phyloP scores from a whole-genome alignment of 2,329 filamentous ascomycete species.

The Diaporthe eres region DNA sequence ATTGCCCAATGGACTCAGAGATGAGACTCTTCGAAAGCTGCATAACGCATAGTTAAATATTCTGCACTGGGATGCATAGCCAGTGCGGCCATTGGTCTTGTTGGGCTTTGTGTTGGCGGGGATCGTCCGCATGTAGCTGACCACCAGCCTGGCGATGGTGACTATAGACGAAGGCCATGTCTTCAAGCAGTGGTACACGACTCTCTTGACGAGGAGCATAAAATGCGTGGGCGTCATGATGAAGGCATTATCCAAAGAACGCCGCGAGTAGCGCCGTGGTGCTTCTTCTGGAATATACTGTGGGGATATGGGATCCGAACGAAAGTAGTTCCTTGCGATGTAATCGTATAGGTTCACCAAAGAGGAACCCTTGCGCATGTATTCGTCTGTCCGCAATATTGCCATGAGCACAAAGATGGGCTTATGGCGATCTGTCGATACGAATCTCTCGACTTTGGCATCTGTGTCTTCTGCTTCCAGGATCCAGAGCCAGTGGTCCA shows the following conservation, averaged over 20 bases:
- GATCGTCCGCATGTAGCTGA: conserved; percentile 46
- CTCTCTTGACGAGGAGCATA: conserved; percentile 45
- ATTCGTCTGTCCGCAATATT: conserved; percentile 53
- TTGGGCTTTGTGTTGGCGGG: conserved; percentile 1
- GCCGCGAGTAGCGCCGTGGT: conserved; percentile 42
- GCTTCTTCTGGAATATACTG: conserved; percentile 39
- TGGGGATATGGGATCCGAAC: conserved; percentile 36
- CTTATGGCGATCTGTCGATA: conserved; percentile 51
- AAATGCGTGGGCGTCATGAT: conserved; percentile 48
- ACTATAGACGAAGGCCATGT: conserved; percentile 51
- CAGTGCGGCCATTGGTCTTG: conserved; percentile 40
- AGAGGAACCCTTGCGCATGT: conserved; percentile 49
- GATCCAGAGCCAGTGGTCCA: conserved; percentile 60
- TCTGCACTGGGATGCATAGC: conserved; percentile 50
- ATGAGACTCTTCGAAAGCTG: conserved; percentile 54
- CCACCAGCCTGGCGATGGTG: conserved; percentile 47
- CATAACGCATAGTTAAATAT: conserved; percentile 59
- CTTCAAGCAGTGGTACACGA: conserved; percentile 48
- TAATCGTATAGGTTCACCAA: conserved; percentile 53
- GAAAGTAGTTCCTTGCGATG: conserved; percentile 46
- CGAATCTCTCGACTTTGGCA: conserved; percentile 52
- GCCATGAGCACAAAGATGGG: conserved; percentile 57
- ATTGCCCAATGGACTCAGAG: conserved; percentile 50
- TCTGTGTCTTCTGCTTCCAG: conserved; percentile 53
- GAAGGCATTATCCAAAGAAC: conserved; percentile 42